Base-by-base conservation (phyloP, 208 protist genomes). In the Porcisia deanei region DNA sequence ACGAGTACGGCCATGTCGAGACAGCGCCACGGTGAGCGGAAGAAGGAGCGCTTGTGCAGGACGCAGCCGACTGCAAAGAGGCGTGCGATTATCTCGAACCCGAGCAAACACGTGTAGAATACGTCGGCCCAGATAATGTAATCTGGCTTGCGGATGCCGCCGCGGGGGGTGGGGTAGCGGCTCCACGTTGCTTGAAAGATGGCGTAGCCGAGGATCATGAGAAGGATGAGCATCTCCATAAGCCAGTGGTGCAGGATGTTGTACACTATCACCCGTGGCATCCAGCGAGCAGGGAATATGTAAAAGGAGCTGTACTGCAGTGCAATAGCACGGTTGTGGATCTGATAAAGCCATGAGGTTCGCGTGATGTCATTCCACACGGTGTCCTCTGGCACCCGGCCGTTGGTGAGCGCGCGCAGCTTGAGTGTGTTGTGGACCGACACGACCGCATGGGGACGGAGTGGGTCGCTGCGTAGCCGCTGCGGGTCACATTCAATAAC, bases 1-100 rank as follows among this genome's bases (percentile, higher is more conserved):
- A 95, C 76, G 59, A 98, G 79, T 43, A 94, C 93, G n/a, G 88
- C 92, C 57, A 87, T 89, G 81, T 98, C 97, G 34, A 98, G 81
- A 86, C 91, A 95, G 82, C 94, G 92, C 94, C 95, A 98, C 63
- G 87, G 85, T n/a, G 95, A 95, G 54, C 94, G 92, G 34, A 98
- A 83, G 77, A 93, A 98, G 25, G 90, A 82, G 64, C 93, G 88
- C 71, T 82, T 77, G 76, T 97, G 90, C 63, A 92, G 64, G 57
- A 97, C 70, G 71, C 91, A 92, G 59, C 94, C 94, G 53, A 85
- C 87, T 30, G 94, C 92, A 65, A 98, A 92, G 54, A 98, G 79
- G 18, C 96, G 91, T 6, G 88, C 70, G 14, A 98, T 49, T 34
- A 97, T 74, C 75, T 98, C 94, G 18, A 98, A 72, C 6, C 84